Evolutionary conservation across 108 stramenopile species (phyloP).

Genomic region (Conticribra guillardii): DNA sequence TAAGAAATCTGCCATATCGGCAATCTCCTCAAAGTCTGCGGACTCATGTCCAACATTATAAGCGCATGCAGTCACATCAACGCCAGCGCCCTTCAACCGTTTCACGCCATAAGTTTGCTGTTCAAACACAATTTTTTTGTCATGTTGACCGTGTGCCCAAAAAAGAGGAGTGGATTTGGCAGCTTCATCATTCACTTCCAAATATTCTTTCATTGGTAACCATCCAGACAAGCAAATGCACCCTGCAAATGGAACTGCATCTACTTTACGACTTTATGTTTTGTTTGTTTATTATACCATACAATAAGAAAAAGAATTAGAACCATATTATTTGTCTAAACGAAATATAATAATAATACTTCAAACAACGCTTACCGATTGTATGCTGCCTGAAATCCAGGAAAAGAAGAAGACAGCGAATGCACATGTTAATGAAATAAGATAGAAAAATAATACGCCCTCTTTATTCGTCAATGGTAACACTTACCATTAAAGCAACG

Average conservation of each 20-base stretch:
- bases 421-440: too few relatives aligned
- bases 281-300: slow-evolving; percentile 1
- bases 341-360: too few relatives aligned
- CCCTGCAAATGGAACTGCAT: slow-evolving; percentile 45
- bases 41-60: slow-evolving; percentile 53
- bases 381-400: too few relatives aligned
- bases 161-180: slow-evolving; percentile 41
- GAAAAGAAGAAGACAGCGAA: too few relatives aligned
- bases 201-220: slow-evolving; percentile 50
- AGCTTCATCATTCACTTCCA: slow-evolving; percentile 33
- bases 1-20: slow-evolving; percentile 44
- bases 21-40: slow-evolving; percentile 50
- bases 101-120: slow-evolving; percentile 52
- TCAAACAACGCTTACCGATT: too few relatives aligned
- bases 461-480: background rate
- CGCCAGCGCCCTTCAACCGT: slow-evolving; percentile 38
- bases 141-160: slow-evolving; percentile 52
- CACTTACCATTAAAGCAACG: slow-evolving; percentile 40
- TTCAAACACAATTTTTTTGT: slow-evolving; percentile 57
- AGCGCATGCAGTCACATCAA: slow-evolving; percentile 37
- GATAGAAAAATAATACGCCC: too few relatives aligned
- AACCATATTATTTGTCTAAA: too few relatives aligned
- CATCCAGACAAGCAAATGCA: slow-evolving; percentile 48
- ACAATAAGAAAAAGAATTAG: background rate
- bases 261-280: slow-evolving; percentile 38